Conservation (phyloP, 192 early-diverging fungal genomes). For the Rhizophlyctis rosea region DNA sequence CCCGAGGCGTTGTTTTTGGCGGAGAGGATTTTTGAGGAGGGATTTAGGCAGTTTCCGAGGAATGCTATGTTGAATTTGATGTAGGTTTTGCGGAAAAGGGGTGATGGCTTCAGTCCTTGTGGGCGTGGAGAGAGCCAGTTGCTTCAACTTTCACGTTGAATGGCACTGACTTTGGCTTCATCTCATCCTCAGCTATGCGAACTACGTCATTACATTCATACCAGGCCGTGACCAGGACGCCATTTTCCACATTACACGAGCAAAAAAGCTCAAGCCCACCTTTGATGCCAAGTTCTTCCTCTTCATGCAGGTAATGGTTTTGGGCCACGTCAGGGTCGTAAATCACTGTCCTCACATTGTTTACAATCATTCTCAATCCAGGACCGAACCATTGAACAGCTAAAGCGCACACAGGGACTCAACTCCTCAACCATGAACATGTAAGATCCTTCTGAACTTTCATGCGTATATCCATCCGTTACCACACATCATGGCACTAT, state of each 20-base stretch:
- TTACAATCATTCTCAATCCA: not conserved
- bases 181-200: slow-evolving; percentile 11
- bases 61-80: slow-evolving; percentile 17
- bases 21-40: slow-evolving; percentile 28
- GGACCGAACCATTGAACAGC: slow-evolving; percentile 24
- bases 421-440: slow-evolving; percentile 31
- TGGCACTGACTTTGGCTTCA: not conserved
- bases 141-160: too few species aligned
- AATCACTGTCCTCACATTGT: not conserved
- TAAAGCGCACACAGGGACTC: slow-evolving; percentile 22
- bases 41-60: slow-evolving; percentile 24
- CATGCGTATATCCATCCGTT: not conserved
- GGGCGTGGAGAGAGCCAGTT: too few species aligned
- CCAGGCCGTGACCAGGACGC: not conserved
- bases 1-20: slow-evolving; percentile 15
- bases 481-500: too few species aligned
- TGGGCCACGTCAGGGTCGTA: not conserved
- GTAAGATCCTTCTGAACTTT: slow-evolving; percentile 1
- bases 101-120: too few species aligned
- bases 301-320: slow-evolving; percentile 21
- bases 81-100: slow-evolving; percentile 14
- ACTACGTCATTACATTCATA: slow-evolving; percentile 19
- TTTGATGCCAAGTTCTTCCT: slow-evolving; percentile 30
- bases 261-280: slow-evolving; percentile 19
- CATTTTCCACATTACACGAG: slow-evolving; percentile 1